Evolutionary conservation across 148 eudicot species (phyloP).

Genomic region (Chenopodium berlandieri): DNA sequence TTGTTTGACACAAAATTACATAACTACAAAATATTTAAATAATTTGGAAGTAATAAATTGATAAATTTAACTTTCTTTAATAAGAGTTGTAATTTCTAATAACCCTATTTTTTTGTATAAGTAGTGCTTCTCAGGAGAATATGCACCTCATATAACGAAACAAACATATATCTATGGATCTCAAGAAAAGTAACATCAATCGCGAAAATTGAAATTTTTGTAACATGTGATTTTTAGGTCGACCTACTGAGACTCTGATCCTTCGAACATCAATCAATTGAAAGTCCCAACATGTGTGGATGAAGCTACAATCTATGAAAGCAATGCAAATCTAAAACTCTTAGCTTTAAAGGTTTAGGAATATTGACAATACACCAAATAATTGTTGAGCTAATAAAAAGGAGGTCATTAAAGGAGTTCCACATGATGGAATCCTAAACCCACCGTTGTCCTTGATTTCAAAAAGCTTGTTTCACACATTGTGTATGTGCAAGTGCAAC

Average conservation of each 20-base stretch:
- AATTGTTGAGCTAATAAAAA: background rate
- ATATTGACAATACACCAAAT: conserved; percentile 7
- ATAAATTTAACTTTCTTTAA: no score
- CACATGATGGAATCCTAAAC: conserved; percentile 7
- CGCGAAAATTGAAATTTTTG: no score
- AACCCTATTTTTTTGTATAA: no score
- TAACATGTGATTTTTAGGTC: no score
- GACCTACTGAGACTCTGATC: background rate
- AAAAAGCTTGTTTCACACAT: conserved; percentile 6
- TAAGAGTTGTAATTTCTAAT: no score
- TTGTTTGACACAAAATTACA: no score
- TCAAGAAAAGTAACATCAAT: no score
- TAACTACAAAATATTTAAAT: no score
- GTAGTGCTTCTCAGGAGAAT: no score
- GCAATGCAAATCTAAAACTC: background rate
- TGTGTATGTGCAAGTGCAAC: background rate
- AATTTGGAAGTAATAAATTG: no score
- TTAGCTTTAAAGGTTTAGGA: background rate
- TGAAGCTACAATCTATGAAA: background rate
- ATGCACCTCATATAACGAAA: no score
- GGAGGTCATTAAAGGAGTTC: background rate
- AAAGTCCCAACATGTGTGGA: background rate
- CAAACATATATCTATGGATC: no score
- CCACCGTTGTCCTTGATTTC: conserved; percentile 3
- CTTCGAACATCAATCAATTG: background rate